Conservation (phyloP, 2,329 filamentous ascomycete genomes). For the Fusarium sp. region DNA sequence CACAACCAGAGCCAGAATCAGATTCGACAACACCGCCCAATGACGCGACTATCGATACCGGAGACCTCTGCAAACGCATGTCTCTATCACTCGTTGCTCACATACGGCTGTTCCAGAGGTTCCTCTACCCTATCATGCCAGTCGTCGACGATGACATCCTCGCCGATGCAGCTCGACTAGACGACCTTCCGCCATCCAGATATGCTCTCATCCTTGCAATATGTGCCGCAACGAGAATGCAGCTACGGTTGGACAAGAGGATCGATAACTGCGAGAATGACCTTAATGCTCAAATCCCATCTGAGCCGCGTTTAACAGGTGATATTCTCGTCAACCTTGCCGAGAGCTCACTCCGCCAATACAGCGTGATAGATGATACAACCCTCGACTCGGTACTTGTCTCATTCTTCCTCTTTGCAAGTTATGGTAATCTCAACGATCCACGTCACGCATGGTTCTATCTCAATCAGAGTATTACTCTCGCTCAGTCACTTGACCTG, state of each 20-base stretch:
- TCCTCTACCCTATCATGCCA: slow-evolving; percentile 48
- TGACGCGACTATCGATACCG: not conserved
- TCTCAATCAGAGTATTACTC: slow-evolving; percentile 46
- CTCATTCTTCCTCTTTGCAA: slow-evolving; percentile 46
- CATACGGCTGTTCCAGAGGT: slow-evolving; percentile 44
- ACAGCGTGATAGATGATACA: slow-evolving; percentile 43
- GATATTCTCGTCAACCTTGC: slow-evolving; percentile 42
- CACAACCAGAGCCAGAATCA: not conserved
- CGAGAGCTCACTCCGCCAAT: slow-evolving; percentile 42
- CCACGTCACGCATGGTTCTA: slow-evolving; percentile 45
- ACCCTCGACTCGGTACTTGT: slow-evolving; percentile 43
- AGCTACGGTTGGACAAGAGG: slow-evolving; percentile 40
- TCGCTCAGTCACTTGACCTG: slow-evolving; percentile 43
- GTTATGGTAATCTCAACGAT: slow-evolving; percentile 46
- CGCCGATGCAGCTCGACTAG: slow-evolving; percentile 38
- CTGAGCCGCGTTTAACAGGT: slow-evolving; percentile 37
- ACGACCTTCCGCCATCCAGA: slow-evolving; percentile 39
- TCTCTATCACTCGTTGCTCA: slow-evolving; percentile 41
- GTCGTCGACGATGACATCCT: slow-evolving; percentile 44
- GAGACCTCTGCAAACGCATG: slow-evolving; percentile 31
- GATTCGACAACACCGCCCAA: not conserved
- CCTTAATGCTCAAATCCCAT: slow-evolving; percentile 28
- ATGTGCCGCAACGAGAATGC: slow-evolving; percentile 45
- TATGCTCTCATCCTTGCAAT: slow-evolving; percentile 44
- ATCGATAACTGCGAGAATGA: slow-evolving; percentile 12